phyloP scores from a whole-genome alignment of 495 filamentous ascomycete genomes.

The Viridothelium virens region DNA sequence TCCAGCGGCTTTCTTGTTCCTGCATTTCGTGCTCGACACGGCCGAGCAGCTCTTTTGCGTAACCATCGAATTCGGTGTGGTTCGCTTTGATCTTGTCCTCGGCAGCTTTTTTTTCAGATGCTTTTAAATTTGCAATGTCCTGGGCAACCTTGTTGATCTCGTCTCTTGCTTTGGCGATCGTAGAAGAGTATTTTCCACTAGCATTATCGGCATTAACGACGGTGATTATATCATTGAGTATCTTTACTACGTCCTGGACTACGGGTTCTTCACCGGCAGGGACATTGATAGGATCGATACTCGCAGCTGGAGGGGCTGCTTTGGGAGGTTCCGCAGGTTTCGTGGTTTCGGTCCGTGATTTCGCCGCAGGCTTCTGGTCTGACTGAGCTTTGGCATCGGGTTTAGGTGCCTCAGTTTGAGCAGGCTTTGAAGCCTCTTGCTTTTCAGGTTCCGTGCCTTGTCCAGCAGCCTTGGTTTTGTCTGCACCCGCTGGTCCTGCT shows the following conservation, averaged over 20 bases:
- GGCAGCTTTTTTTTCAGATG: conserved; percentile 57
- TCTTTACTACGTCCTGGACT: conserved; percentile 88
- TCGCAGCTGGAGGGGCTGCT: conserved; percentile 43
- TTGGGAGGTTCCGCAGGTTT: conserved; percentile 22
- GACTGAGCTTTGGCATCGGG: conserved; percentile 22
- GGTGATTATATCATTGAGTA: conserved; percentile 89
- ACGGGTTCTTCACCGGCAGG: conserved; percentile 70
- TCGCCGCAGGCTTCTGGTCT: conserved; percentile 4
- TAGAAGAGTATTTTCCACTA: conserved; percentile 60
- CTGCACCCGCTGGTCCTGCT: conserved; percentile 16
- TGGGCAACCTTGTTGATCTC: conserved; percentile 68
- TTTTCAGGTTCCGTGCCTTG: conserved; percentile 34
- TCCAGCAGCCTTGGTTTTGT: conserved; percentile 37
- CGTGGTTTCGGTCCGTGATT: conserved; percentile 1
- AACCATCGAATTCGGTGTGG: conserved; percentile 69
- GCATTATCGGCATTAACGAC: conserved; percentile 79
- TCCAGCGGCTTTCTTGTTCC: conserved; percentile 68
- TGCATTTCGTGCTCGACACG: conserved; percentile 64
- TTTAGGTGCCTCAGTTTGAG: conserved; percentile 35
- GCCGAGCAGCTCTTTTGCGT: conserved; percentile 66
- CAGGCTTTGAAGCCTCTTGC: conserved; percentile 31
- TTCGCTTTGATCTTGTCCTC: conserved; percentile 63
- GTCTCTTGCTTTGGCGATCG: conserved; percentile 73
- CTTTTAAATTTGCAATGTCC: conserved; percentile 66
- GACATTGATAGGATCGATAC: conserved; percentile 67